phyloP scores from a whole-genome alignment of 2,329 filamentous ascomycete species.

The Fusarium dlaminii region DNA sequence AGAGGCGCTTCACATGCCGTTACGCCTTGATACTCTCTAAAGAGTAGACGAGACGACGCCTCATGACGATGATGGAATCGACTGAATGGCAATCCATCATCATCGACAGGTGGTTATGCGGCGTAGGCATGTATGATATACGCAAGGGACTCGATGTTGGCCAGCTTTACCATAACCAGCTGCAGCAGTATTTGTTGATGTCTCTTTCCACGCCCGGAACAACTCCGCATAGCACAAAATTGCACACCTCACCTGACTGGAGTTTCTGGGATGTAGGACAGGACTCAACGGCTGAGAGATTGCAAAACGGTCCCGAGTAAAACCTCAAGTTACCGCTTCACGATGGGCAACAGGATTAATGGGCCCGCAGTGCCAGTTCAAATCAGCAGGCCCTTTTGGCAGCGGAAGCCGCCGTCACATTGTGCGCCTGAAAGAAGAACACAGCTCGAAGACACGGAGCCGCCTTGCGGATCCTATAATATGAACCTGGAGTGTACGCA shows the following conservation, averaged over 20 bases:
- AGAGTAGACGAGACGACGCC: constrained; percentile 11
- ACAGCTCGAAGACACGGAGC: constrained; percentile 30
- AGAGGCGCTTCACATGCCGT: constrained; percentile 12
- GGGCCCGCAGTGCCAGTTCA: constrained; percentile 32
- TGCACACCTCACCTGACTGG: neutral
- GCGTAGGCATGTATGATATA: constrained; percentile 10
- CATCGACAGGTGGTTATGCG: constrained; percentile 24
- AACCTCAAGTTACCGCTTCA: constrained; percentile 19
- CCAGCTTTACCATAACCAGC: constrained; percentile 14
- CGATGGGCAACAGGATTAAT: constrained; percentile 31
- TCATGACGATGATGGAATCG: constrained; percentile 21
- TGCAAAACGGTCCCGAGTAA: constrained; percentile 23
- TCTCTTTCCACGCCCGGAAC: constrained; percentile 21
- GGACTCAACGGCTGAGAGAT: constrained; percentile 10
- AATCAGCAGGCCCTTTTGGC: constrained; percentile 30
- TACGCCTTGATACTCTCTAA: constrained; percentile 1
- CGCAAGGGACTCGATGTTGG: constrained; percentile 36
- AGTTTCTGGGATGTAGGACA: neutral
- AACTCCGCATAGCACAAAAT: constrained; percentile 30
- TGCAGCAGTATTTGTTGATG: constrained; percentile 2
- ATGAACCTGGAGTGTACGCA: constrained; percentile 27
- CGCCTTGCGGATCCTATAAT: constrained; percentile 36
- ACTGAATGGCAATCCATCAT: constrained; percentile 35
- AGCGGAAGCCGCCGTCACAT: constrained; percentile 36
- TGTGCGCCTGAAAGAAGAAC: constrained; percentile 16